These are phyloP conservation scores for Aspergillus flavus DNA, from an alignment of 2,329 filamentous ascomycete genomes.

Conservation along the genomic window DNA sequence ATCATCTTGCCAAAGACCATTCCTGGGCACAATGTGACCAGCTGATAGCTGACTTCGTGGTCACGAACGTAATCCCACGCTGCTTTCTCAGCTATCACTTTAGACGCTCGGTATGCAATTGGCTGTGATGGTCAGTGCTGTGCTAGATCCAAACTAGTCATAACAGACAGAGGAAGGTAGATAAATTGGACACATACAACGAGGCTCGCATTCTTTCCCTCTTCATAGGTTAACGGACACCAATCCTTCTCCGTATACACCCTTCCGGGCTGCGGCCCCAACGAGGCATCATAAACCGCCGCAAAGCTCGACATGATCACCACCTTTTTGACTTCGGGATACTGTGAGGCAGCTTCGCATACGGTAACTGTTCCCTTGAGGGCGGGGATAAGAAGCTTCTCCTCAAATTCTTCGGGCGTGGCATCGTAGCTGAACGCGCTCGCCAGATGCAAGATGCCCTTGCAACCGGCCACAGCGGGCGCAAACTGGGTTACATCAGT, in stretches of 20 bases:
- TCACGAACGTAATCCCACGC: constrained; percentile 29
- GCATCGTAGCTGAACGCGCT: constrained; percentile 34
- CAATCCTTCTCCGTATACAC: constrained; percentile 27
- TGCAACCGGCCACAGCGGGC: constrained; percentile 16
- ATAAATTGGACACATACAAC: constrained; percentile 17
- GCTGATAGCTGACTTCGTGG: constrained; percentile 18
- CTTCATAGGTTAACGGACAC: constrained; percentile 27
- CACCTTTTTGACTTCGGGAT: constrained; percentile 22
- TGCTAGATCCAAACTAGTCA: neutral
- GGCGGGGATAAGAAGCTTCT: constrained; percentile 32
- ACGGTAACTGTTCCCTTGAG: constrained; percentile 31
- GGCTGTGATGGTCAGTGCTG: constrained; percentile 16
- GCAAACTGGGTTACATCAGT: constrained; percentile 13
- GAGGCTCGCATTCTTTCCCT: constrained; percentile 22
- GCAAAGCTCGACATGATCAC: constrained; percentile 32
- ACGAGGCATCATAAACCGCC: constrained; percentile 25
- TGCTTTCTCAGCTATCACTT: constrained; percentile 28
- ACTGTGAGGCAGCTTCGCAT: constrained; percentile 26
- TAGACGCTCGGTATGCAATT: constrained; percentile 28
- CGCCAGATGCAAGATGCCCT: constrained; percentile 29
- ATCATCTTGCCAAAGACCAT: constrained; percentile 34
- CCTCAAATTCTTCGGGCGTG: constrained; percentile 27
- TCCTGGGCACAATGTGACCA: constrained; percentile 26
- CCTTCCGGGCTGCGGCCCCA: constrained; percentile 24
- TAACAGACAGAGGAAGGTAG: neutral